Evolutionary conservation across 2,329 filamentous ascomycete species (phyloP), one percentile per base, ranked within the genome.

Genomic region (Fusarium austroafricanum): DNA sequence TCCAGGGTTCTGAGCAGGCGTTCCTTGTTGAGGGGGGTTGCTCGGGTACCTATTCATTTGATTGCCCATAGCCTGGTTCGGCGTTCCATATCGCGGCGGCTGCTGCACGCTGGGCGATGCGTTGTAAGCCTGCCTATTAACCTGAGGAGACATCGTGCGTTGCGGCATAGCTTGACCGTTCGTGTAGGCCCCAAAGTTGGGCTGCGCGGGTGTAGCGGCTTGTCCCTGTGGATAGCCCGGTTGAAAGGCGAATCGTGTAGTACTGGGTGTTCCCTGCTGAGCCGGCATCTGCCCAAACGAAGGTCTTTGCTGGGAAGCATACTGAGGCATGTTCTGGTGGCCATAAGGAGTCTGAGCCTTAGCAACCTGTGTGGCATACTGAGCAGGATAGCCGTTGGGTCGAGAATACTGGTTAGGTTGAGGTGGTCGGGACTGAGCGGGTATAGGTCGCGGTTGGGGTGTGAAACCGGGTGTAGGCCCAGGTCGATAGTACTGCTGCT

Each of bases 311-410:
- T 84, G 85, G 40, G 77, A 80, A 31, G 80, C 79, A 61, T 82
- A 86, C 44, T 84, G 80, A 11, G 79, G 79, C 76, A 85, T 82
- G 62, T 79, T 82, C 62, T 84, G 80, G 58, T 87, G 85, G 12
- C 83, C 82, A 58, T 85, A 87, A 0, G 83, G 81, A 10, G 82
- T 82, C 58, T 85, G 83, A 12, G 82, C 78, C 72, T 88, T 88
- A 47, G 80, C 82, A 51, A 86, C 77, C 68, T 84, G 84, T 10
- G 83, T 82, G 6, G 82, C 80, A 65, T 83, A 87, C 46, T 79
- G 80, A 52, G 76, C 79, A 10, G 79, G 76, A 67, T 82, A 86
- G 6, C 83, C 81, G 49, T 84, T 85, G 7, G 83, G 78, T 33
- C 83, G 81, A 29, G 84, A 79, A 72, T 86, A 87, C 55, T 83